Evolutionary conservation across 2,329 filamentous ascomycete genomes (phyloP).

Genomic region (Aspergillus nomiae): DNA sequence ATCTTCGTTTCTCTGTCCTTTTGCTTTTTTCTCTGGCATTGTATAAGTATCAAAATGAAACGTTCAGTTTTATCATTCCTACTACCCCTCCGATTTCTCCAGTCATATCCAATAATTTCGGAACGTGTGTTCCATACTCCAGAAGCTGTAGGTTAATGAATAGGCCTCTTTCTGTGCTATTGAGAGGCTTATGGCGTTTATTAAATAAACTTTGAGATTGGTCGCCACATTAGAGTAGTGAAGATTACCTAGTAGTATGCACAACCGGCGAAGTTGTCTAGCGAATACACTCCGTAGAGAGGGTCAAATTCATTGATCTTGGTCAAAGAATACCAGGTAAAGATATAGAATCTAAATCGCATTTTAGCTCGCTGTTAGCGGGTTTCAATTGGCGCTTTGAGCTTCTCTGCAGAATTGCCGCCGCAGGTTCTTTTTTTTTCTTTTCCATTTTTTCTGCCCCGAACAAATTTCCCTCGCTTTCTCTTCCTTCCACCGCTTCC

Average conservation of each 20-base stretch:
- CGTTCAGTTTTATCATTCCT: not conserved
- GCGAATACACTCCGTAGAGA: not conserved
- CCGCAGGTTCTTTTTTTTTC: conserved; percentile 7
- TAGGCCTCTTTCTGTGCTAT: too few species aligned
- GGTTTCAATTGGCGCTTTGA: not conserved
- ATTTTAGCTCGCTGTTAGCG: not conserved
- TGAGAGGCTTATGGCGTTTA: not conserved
- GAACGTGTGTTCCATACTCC: not conserved
- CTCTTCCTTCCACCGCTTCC: conserved; percentile 21
- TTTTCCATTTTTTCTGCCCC: conserved; percentile 17
- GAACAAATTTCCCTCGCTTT: conserved; percentile 14
- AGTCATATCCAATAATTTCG: not conserved
- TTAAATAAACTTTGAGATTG: not conserved
- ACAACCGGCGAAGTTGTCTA: not conserved
- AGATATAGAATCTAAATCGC: not conserved
- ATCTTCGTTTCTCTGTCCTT: not conserved
- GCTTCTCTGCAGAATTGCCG: not conserved
- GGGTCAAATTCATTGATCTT: not conserved
- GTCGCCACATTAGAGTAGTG: not conserved
- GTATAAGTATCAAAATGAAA: not conserved
- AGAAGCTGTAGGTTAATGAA: not conserved
- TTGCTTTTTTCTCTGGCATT: not conserved
- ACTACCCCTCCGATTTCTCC: not conserved
- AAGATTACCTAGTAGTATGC: not conserved
- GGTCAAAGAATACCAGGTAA: not conserved